Evolutionary conservation across 2,329 filamentous ascomycete genomes (phyloP).

Genomic region (Aspergillus brasiliensis): DNA sequence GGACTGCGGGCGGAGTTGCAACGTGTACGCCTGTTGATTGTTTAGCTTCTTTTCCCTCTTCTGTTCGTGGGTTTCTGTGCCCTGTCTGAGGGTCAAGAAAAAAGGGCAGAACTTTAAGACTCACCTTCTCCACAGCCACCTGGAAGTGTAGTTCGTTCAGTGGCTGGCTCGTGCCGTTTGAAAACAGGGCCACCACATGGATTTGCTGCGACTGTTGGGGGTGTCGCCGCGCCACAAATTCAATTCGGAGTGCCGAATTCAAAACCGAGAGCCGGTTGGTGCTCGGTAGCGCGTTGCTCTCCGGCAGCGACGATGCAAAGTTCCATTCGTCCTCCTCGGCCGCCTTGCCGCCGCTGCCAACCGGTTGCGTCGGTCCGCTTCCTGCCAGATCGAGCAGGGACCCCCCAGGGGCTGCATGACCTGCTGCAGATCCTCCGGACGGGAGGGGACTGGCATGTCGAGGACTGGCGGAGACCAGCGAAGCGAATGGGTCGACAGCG

Average conservation of each 20-base stretch:
- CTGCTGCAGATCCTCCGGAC: slow-evolving; percentile 25
- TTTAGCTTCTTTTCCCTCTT: not conserved
- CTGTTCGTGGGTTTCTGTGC: not conserved
- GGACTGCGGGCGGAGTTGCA: slow-evolving; percentile 82
- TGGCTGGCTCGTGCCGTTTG: slow-evolving; percentile 72
- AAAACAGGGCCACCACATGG: slow-evolving; percentile 75
- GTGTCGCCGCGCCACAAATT: slow-evolving; percentile 68
- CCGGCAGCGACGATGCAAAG: slow-evolving; percentile 83
- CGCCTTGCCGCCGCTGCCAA: slow-evolving; percentile 37
- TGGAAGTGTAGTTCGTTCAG: slow-evolving; percentile 85
- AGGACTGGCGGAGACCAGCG: slow-evolving; percentile 55
- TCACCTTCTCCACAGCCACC: slow-evolving; percentile 88
- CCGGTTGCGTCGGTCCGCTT: slow-evolving; percentile 24
- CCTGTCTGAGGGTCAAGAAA: not conserved
- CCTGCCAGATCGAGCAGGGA: slow-evolving; percentile 39
- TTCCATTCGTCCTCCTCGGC: slow-evolving; percentile 88
- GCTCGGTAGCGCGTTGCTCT: slow-evolving; percentile 55
- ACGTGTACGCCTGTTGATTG: slow-evolving; percentile 67
- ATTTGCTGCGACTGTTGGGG: slow-evolving; percentile 60
- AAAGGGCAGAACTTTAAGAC: not conserved
- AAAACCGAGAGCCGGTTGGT: slow-evolving; percentile 68
- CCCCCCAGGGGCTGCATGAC: slow-evolving; percentile 21
- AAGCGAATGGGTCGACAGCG: slow-evolving; percentile 63
- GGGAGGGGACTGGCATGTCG: slow-evolving; percentile 49
- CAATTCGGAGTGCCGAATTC: slow-evolving; percentile 70